Base-by-base conservation (phyloP, 371 early-diverging fungal genomes). In the Syncephalastrum sp. region DNA sequence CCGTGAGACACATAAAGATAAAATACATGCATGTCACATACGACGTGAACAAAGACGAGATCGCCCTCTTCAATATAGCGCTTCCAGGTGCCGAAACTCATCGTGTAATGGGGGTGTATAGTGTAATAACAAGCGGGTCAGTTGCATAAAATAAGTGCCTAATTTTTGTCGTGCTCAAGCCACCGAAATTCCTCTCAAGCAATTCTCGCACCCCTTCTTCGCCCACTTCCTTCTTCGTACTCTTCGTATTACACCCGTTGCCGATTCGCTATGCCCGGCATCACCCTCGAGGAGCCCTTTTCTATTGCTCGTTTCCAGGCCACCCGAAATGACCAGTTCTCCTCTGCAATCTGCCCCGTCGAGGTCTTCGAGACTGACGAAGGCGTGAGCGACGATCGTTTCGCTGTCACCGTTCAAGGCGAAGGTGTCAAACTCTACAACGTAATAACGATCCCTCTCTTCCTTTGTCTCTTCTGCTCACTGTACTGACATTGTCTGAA, bases 1-100 rank as follows among this genome's bases (percentile, higher is more conserved):
- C n/a, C n/a, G n/a, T n/a, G 3, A 6, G 25, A 25, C n/a, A n/a
- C n/a, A 14, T 25, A 17, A 16, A 41, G 13, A 14, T 24, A 12
- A 24, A 5, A 38, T 16, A 17, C 17, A 17, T 23, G 5, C n/a
- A n/a, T n/a, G n/a, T n/a, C 19, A 61, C 69, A 58, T 77, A 86
- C 87, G 60, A 86, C 62, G 56, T 84, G 81, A 7, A 78, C 67
- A 55, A 87, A 74, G 47, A 84, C 87, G 15, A 79, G 59, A 60
- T 89, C 89, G 25, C 84, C 87, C 50, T 72, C 79, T 65, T 83
- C 81, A 61, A 85, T 82, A 48, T 64, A 66, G 19, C 71, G 72
- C 48, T 85, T 82, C 64, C 78, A 85, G 3, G 64, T 60, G 41
- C 53, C 70, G 41, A 79, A 76, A 52, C 76, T 74, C 79, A 79